Evolutionary conservation across 768 basidiomycete species (phyloP).

Genomic region (Trichaptum fuscoviolaceum): DNA sequence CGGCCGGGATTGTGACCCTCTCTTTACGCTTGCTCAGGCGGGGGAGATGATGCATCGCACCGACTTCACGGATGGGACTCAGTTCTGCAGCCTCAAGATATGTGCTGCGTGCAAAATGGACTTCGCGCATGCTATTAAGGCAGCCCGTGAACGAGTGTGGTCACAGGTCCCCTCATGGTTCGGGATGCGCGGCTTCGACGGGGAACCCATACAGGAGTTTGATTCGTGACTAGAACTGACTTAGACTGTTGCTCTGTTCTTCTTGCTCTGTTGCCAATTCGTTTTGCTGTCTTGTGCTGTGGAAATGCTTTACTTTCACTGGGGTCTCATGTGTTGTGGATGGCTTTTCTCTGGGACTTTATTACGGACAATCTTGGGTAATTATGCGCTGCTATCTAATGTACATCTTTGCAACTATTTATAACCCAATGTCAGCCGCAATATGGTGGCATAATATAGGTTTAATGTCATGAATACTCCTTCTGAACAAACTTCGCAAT

Average conservation of each 20-base stretch:
- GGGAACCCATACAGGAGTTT: not conserved
- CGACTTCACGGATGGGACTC: slow-evolving; percentile 60
- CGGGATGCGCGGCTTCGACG: slow-evolving; percentile 30
- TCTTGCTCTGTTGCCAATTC: not conserved
- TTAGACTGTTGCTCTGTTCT: not conserved
- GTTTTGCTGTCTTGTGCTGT: not conserved
- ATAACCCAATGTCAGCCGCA: not conserved
- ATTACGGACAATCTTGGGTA: not conserved
- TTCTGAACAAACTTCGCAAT: slow-evolving; percentile 91
- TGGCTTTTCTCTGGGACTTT: not conserved
- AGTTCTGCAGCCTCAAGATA: slow-evolving; percentile 48
- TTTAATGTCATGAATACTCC: slow-evolving; percentile 53
- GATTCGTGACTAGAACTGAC: not conserved
- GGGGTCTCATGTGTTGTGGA: not conserved
- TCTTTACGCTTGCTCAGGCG: slow-evolving; percentile 64
- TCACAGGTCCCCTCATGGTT: slow-evolving; percentile 58
- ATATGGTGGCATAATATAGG: not conserved
- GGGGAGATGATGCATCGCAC: slow-evolving; percentile 66
- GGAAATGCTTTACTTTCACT: not conserved
- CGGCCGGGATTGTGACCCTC: slow-evolving; percentile 69
- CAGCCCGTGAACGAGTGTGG: slow-evolving; percentile 61
- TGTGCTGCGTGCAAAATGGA: slow-evolving; percentile 48
- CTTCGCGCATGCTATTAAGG: slow-evolving; percentile 34
- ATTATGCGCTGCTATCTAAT: not conserved
- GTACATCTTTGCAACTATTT: not conserved